These are phyloP conservation scores for Neurospora tetrasperma DNA, from an alignment of 495 filamentous ascomycete species.

Conservation along the genomic window DNA sequence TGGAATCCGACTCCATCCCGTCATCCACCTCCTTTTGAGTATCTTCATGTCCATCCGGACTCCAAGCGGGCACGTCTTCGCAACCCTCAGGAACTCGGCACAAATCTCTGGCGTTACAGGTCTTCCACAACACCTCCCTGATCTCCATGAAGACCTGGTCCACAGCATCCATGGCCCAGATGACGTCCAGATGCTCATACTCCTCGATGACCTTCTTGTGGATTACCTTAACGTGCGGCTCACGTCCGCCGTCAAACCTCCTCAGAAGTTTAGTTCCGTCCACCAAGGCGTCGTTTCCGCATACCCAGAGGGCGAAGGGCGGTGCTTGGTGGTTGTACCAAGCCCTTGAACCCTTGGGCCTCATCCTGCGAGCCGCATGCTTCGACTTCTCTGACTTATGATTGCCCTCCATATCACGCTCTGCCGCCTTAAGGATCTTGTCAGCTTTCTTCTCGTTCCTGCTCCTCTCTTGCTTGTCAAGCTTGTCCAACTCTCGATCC, in stretches of 20 bases:
- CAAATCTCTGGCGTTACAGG: conserved; percentile 40
- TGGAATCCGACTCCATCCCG: conserved; percentile 18
- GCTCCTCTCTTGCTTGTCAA: conserved; percentile 4
- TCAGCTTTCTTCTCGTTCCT: not conserved
- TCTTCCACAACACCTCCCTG: conserved; percentile 72
- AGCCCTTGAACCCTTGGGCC: conserved; percentile 39
- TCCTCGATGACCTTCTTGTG: conserved; percentile 76
- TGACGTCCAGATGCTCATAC: conserved; percentile 91
- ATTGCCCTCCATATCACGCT: conserved; percentile 6
- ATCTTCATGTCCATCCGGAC: conserved; percentile 6
- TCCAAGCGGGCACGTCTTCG: conserved; percentile 36
- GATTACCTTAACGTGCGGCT: conserved; percentile 73
- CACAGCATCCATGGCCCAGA: conserved; percentile 88
- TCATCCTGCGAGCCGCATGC: conserved; percentile 12
- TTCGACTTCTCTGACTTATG: conserved; percentile 4
- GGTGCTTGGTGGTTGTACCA: conserved; percentile 80
- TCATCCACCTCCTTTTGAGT: conserved; percentile 5
- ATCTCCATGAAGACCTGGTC: conserved; percentile 80
- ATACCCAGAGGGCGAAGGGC: conserved; percentile 84
- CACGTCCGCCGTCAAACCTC: conserved; percentile 64
- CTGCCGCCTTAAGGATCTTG: conserved; percentile 6
- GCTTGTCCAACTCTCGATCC: conserved; percentile 31
- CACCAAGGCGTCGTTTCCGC: conserved; percentile 71
- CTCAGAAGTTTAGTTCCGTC: conserved; percentile 67
- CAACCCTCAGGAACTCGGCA: conserved; percentile 59